A percentile compares a stretch with the other conserved stretches of the same genome.
Conservation (phyloP, 169 alveolate genomes). For the Plasmodium berghei region DNA sequence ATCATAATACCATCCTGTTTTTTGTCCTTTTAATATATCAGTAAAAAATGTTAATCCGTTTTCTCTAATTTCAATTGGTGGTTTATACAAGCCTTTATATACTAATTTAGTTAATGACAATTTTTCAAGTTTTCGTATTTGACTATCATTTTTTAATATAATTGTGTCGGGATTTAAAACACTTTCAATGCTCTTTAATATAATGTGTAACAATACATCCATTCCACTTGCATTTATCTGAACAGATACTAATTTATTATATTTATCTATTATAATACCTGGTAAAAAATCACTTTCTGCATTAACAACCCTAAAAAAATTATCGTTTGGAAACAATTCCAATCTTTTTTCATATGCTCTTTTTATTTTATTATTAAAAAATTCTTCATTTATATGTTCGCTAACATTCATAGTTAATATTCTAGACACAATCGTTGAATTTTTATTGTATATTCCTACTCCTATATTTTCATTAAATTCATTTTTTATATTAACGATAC, state of each 20-base stretch:
- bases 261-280: slow-evolving; percentile 78
- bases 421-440: slow-evolving; percentile 63
- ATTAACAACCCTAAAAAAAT: slow-evolving; percentile 77
- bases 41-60: slow-evolving; percentile 79
- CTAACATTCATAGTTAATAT: slow-evolving; percentile 62
- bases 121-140: slow-evolving; percentile 73
- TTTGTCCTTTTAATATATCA: slow-evolving; percentile 77
- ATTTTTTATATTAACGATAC: slow-evolving; percentile 74
- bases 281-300: slow-evolving; percentile 80
- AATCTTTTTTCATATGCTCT: slow-evolving; percentile 70
- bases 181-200: slow-evolving; percentile 62
- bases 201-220: slow-evolving; percentile 59
- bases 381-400: slow-evolving; percentile 65
- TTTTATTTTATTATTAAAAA: slow-evolving; percentile 62
- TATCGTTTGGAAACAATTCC: slow-evolving; percentile 46
- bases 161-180: slow-evolving; percentile 57
- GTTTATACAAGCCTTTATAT: slow-evolving; percentile 56
- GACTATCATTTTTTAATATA: slow-evolving; percentile 69
- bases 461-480: slow-evolving; percentile 71
- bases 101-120: slow-evolving; percentile 64
- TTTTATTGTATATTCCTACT: slow-evolving; percentile 70
- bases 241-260: slow-evolving; percentile 37
- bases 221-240: slow-evolving; percentile 78
- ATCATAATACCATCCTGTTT: slow-evolving; percentile 81
- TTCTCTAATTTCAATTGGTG: slow-evolving; percentile 77